Base-by-base conservation (phyloP, 2,329 filamentous ascomycete genomes). In the Monosporascus sp. region DNA sequence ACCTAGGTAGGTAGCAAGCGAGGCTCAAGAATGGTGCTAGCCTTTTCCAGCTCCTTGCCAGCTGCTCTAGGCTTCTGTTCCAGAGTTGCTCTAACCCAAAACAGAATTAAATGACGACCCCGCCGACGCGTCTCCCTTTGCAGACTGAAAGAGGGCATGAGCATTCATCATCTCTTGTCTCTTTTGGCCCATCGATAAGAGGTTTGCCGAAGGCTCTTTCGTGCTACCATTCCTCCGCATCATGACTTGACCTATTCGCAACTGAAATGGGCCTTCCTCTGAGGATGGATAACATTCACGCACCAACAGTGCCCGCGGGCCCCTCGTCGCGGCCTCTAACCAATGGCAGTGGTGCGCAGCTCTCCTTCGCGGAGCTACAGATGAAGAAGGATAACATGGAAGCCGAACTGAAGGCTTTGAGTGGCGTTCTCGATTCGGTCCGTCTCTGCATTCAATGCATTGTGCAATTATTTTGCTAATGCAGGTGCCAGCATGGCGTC, bases 401-500 rank as follows among this genome's bases (percentile, higher is more conserved):
- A 73, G 85, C 83, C 48, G 93, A 99, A 74, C 80, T 99, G 55
- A 89, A 86, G 63, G 89, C 91, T 15, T 78, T 97, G 8, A 86
- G 92, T 56, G 80, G 86, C 51, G 90, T 97, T 15, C 81, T 99
- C n/a, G 89, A 91, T 60, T 94, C 91, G 60, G 92, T 96, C 74
- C 64, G 82, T 70, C 52, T 38, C 28, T 18, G 20, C 3, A 37
- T n/a, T 31, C 48, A 28, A 22, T 51, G 43, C 20, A n/a, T 56
- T 61, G 48, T 15, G 44, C 20, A 24, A 26, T 24, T 15, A 47
- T 50, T 37, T 31, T 51, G 38, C 60, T 63, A 15, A 63, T 54
- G 63, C 47, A 49, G 37, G 38, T 28, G 35, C 14, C 64, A 97
- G 92, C 93, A 97, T 76, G 86, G 88, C 45, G 93, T 96, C 51